Evolutionary conservation across 441 rosid species (phyloP).

Genomic region (Gossypium schwendimanii): DNA sequence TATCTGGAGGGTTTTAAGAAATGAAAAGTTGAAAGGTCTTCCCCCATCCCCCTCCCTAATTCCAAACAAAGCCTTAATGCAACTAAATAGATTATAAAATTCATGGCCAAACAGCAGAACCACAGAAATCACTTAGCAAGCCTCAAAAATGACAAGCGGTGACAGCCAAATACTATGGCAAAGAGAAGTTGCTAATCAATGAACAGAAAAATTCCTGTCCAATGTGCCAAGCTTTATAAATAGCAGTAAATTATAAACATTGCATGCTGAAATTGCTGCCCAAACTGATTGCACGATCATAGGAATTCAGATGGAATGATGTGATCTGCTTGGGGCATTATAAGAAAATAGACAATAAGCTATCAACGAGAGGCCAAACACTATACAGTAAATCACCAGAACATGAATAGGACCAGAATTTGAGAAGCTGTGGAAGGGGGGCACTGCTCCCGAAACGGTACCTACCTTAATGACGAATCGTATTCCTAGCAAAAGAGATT

Average conservation of each 20-base stretch:
- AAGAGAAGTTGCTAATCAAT: background rate
- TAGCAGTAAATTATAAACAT: background rate
- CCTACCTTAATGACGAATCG: background rate
- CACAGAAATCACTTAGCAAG: background rate
- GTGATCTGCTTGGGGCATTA: background rate
- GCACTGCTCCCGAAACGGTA: background rate
- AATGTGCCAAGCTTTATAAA: background rate
- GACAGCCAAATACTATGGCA: slow-evolving; percentile 1
- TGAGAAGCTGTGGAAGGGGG: background rate
- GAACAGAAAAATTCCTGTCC: background rate
- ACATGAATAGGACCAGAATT: background rate
- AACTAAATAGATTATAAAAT: background rate
- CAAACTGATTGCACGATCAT: slow-evolving; percentile 1
- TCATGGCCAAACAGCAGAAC: background rate
- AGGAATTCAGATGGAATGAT: background rate
- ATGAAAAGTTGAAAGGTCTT: background rate
- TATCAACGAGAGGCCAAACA: background rate
- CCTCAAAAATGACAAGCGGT: background rate
- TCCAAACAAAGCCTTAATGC: background rate
- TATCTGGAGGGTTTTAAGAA: background rate
- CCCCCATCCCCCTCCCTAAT: background rate
- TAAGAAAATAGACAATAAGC: background rate
- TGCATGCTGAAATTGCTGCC: background rate
- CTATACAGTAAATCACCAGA: background rate
- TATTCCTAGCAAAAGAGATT: background rate